These are phyloP conservation scores for Plasmopara muralis DNA, from an alignment of 352 stramenopile species.

Conservation along the genomic window DNA sequence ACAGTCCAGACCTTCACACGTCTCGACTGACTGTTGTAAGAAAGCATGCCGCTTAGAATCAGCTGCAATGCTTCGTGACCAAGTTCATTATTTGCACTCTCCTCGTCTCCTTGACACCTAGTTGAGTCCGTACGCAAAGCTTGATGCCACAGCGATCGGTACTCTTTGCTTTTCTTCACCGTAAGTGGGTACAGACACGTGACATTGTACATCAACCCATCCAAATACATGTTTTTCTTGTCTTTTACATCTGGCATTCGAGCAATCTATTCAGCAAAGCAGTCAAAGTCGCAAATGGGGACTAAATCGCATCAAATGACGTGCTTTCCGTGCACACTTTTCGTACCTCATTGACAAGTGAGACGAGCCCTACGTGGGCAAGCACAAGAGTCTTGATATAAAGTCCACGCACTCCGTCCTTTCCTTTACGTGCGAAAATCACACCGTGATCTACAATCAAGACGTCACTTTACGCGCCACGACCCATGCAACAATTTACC, in stretches of 20 bases:
- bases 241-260: slow-evolving; percentile 25
- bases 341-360: slow-evolving; percentile 45
- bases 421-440: slow-evolving; percentile 50
- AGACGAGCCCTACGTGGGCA: slow-evolving; percentile 37
- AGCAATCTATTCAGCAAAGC: slow-evolving; percentile 21
- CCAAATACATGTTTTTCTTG: slow-evolving; percentile 37
- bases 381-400: slow-evolving; percentile 49
- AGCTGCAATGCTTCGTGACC: slow-evolving; percentile 30
- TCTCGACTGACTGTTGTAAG: slow-evolving; percentile 42
- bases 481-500: too few species aligned
- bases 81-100: slow-evolving; percentile 10
- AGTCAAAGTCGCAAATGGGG: too few species aligned
- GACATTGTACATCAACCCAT: slow-evolving; percentile 51
- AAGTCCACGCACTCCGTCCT: slow-evolving; percentile 30
- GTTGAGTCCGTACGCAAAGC: slow-evolving; percentile 16
- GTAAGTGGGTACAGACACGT: slow-evolving; percentile 36
- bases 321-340: not conserved
- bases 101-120: slow-evolving; percentile 4
- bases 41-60: slow-evolving; percentile 40
- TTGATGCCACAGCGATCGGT: slow-evolving; percentile 39
- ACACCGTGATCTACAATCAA: slow-evolving; percentile 26
- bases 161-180: slow-evolving; percentile 44
- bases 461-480: not conserved
- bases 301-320: not conserved
- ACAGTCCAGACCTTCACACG: slow-evolving; percentile 61